Evolutionary conservation across 139 green algal species (phyloP), one percentile per base, ranked within the genome.

Genomic region (Chlamydomonas urium): DNA sequence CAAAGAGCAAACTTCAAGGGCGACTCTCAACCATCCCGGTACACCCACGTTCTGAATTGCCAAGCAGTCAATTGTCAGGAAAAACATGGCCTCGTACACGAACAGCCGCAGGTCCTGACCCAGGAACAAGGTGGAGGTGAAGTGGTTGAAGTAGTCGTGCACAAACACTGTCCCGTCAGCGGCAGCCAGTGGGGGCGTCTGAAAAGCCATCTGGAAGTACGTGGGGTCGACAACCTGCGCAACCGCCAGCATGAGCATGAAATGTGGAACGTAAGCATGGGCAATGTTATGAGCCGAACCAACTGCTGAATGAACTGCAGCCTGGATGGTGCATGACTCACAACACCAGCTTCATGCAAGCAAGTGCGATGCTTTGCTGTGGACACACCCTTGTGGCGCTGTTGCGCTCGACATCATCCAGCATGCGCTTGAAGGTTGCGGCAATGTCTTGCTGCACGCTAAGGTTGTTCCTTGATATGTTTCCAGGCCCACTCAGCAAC

Each of bases 361-460:
- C 21, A 26, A 63, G 10, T 63, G 6, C 10, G 24, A 17, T 63
- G 24, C 53, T 32, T 10, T 34, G 24, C 53, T 32, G 19, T 32
- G 10, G 17, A 63, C 81, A 1, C 37, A 79, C 81, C 81, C 81
- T 72, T 48, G 69, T 83, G 19, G 63, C 74, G 47, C 81, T 45
- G 74, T 89, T 87, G 17, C 75, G 57, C 71, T 89, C 79, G 69
- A 86, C 81, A n/a, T 89, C 81, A 19, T 83, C 77, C 0, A 89
- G 28, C 66, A 86, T 83, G 32, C 73, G 34, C 59, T 76, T 84
- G 71, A 87, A 89, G 10, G 75, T 63, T 28, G 53, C 37, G 2
- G 48, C 48, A 26, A 87, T 58, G 10, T 74, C 72, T 4, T 79
- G 38, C 35, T 78, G 61, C 28, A 76, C 76, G 21, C 4, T 33